Evolutionary conservation across 805 yeast genomes (phyloP), one percentile per base, ranked within the genome.

Genomic region (Kazachstania bromeliacearum): DNA sequence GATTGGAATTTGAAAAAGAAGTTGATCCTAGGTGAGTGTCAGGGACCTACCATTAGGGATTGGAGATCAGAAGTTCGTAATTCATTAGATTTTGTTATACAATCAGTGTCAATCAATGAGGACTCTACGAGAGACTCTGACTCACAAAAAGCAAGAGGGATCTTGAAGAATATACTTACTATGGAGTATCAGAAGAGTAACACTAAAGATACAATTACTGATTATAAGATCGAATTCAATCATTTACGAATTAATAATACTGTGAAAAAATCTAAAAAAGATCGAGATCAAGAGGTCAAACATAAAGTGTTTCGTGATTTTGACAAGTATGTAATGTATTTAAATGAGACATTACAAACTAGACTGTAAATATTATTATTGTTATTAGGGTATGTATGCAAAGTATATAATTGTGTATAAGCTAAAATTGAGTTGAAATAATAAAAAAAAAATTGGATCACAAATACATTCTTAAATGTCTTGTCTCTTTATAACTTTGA

Each of bases 261-360:
- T 16, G 16, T 13, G 10, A 17, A 30, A n/a, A 31, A 22, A 27
- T 13, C 21, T 19, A 2, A 7, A 9, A 30, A 27, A 1, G 7
- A 29, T 21, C 21, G 32, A 30, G 16, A 30, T 10, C 5, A 31
- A 1, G 32, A 20, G 15, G 35, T 36, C 3, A 31, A 35, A 9
- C 26, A n/a, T 19, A 34, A 26, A 17, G 43, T 37, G 4, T 13
- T 57, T 8, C 40, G 39, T 12, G 53, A 51, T 9, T 56, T 48
- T 40, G 62, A 57, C 34, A 45, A 35, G 29, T 39, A 41, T 23
- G 26, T 56, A 17, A 31, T 54, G 12, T 34, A 43, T 33, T 34
- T 57, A 18, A 57, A 57, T 41, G 57, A 53, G 27, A 40, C 43
- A 14, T 26, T 56, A n/a, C 44, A 41, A 5, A 50, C 55, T 8